Conservation (phyloP, 768 basidiomycete genomes). For the Xerocomus brunneocitrinus region DNA sequence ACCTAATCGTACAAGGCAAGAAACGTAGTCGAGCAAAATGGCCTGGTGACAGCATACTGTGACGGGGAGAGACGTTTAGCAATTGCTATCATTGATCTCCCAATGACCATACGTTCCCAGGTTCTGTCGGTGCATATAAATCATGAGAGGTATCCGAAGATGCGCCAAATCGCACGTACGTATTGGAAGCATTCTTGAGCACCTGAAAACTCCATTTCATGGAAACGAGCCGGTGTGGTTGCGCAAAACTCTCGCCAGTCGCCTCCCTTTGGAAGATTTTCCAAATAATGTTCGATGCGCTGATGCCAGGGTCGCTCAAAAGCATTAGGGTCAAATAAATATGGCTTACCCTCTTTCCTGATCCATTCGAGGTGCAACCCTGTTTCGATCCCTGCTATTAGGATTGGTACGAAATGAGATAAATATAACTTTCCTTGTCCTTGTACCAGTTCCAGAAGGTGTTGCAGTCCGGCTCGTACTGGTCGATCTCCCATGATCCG, state of each 20-base stretch:
- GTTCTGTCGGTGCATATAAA: not conserved
- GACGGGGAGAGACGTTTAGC: not conserved
- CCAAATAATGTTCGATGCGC: conserved; percentile 24
- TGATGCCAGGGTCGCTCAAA: conserved; percentile 2
- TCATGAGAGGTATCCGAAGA: not conserved
- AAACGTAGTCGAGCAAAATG: not conserved
- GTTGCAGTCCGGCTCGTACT: conserved; percentile 25
- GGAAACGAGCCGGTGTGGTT: conserved; percentile 29
- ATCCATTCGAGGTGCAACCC: conserved; percentile 24
- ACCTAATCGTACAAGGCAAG: not conserved
- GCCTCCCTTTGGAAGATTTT: conserved; percentile 21
- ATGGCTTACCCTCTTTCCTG: conserved; percentile 13
- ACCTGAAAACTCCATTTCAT: conserved; percentile 21
- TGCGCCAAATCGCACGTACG: conserved; percentile 1
- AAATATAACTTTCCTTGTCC: conserved; percentile 22
- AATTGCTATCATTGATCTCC: conserved; percentile 20
- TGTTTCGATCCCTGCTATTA: not conserved
- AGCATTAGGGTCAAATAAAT: not conserved
- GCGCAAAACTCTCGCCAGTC: conserved; percentile 34
- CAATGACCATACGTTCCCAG: conserved; percentile 20
- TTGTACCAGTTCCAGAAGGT: conserved; percentile 25
- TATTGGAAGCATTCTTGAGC: conserved; percentile 20
- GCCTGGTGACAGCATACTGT: not conserved
- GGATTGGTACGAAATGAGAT: not conserved
- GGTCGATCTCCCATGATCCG: conserved; percentile 27